Base-by-base conservation (phyloP, 179 eudicot genomes). In the Silene coronaria region DNA sequence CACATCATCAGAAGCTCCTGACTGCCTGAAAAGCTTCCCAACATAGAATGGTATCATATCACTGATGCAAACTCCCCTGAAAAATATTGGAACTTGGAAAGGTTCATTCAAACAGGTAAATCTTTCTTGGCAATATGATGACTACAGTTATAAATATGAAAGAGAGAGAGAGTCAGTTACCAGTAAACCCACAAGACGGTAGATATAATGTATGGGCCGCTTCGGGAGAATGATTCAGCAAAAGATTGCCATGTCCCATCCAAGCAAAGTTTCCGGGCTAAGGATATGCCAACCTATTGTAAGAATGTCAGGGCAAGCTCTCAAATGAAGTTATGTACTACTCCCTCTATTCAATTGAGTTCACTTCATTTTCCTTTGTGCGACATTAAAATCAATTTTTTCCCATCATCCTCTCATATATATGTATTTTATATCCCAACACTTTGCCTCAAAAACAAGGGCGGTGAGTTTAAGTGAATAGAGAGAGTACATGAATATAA, bases 241-340 rank as follows among this genome's bases (percentile, higher is more conserved):
- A 93, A 86, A 72, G 98, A 89, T 57, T 88, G 87, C 91, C 95
- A 88, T 64, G 95, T 91, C 65, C 98, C 98, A 85, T 93, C 98
- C 85, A 93, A 78, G 48, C 88, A 77, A 59, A 93, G 82, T 80
- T 78, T 69, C 77, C 97, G 87, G 10, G 95, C 82, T 74, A 93
- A 83, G 57, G 95, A 74, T 53, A 86, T 87, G 42, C 98, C 98
- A 79, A 93, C 92, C 98, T 93, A 75, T 77, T 48, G 48, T 26
- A 6, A 67, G 13, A 62, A 66, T 6, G 71, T 28, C 36, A 23
- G n/a, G n/a, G 26, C 64, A 24, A 38, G 61, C 75, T 45, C 72
- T 79, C 62, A 38, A 16, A 28, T 51, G 7, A 75, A 77, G n/a
- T 48, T 38, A 69, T 21, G 53, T 48, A 59, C 74, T 34, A 36